These are phyloP conservation scores for Penicillium diatomitis DNA, from an alignment of 495 filamentous ascomycete genomes.

Conservation along the genomic window DNA sequence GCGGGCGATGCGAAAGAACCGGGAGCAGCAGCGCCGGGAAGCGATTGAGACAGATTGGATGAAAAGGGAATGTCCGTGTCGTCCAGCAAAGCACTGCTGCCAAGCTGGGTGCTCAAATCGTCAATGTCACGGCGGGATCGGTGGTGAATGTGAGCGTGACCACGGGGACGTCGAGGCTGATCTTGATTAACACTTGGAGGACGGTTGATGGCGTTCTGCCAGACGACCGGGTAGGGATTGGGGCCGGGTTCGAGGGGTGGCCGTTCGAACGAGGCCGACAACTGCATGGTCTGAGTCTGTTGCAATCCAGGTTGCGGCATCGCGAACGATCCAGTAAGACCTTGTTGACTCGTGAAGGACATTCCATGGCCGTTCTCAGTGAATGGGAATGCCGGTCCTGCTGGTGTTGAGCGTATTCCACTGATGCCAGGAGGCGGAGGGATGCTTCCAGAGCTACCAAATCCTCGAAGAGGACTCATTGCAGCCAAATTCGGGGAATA, in stretches of 20 bases:
- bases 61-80: conserved; percentile 54
- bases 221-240: conserved; percentile 55
- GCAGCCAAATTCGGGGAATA: conserved; percentile 42
- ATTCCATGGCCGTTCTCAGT: conserved; percentile 37
- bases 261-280: conserved; percentile 49
- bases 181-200: conserved; percentile 68
- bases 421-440: conserved; percentile 51
- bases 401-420: conserved; percentile 47
- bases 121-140: conserved; percentile 47
- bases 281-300: conserved; percentile 50
- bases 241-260: conserved; percentile 34
- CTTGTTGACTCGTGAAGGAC: conserved; percentile 27
- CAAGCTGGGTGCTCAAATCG: conserved; percentile 73
- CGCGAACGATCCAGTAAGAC: conserved; percentile 24
- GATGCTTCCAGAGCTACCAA: conserved; percentile 49
- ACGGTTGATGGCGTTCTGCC: conserved; percentile 81
- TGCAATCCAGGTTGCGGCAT: conserved; percentile 29
- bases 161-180: conserved; percentile 41
- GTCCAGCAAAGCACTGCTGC: conserved; percentile 86
- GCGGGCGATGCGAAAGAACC: conserved; percentile 27
- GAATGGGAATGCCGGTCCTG: conserved; percentile 52
- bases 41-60: conserved; percentile 31
- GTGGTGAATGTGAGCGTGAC: conserved; percentile 7
- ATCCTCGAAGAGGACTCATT: conserved; percentile 41
- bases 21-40: conserved; percentile 27